Base-by-base conservation (phyloP, 2,329 filamentous ascomycete species). In the Helotiales sp. region DNA sequence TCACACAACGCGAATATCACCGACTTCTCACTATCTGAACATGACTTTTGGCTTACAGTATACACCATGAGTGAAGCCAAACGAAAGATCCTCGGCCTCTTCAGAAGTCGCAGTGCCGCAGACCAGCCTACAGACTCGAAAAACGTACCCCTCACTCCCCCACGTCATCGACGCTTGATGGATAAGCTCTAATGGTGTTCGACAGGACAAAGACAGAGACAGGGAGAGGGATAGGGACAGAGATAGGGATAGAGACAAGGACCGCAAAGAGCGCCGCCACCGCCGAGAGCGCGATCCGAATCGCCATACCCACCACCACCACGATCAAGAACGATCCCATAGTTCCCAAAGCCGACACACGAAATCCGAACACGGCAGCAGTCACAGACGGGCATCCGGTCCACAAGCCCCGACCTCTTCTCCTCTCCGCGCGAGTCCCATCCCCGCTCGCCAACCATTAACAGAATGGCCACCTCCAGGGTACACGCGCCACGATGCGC, bases 391-490 rank as follows among this genome's bases (percentile, higher is more conserved):
- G 20, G n/a, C 43, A 17, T 61, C 58, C 34, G 43, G 58, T 6
- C 40, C 43, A 22, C n/a, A 17, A 55, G 4, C 52, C 28, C 22
- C 30, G 10, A 34, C 28, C 5, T 34, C 30, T 13, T n/a, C 11
- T 5, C 37, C 58, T 24, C 26, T 30, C 28, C 58, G 58, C 28
- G 34, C 57, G 30, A 70, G 54, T 37, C 50, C 59, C 4, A 67
- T 64, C 4, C 61, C 61, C 52, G 45, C 54, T 34, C 62, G 60
- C 22, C 55, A 62, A 7, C 80, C 82, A 5, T 76, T 86, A 65
- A 83, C 82, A 1, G 79, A 83, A 72, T 90, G 87, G 87, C 87
- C 87, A 20, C 87, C 87, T 0, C 77, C 79, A 11, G 84, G 83
- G 59, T 77, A 87, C 57, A 79, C 81, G 11, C 79, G 75, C 50